These are phyloP conservation scores for Pilaira anomala DNA, from an alignment of 192 early-diverging fungal genomes.

Conservation along the genomic window DNA sequence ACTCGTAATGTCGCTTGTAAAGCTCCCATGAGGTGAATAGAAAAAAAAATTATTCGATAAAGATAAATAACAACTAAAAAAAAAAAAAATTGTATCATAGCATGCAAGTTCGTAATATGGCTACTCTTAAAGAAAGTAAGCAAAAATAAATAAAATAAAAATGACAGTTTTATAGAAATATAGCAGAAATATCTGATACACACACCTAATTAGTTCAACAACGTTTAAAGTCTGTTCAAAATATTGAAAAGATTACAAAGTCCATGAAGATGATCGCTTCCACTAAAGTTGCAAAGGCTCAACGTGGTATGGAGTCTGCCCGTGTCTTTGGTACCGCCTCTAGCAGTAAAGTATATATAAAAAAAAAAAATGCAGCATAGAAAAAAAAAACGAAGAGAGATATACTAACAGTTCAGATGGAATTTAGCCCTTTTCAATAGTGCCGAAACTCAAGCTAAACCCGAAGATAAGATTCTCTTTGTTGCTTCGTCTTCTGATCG, in stretches of 20 bases:
- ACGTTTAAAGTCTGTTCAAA: conserved; percentile 93
- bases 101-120: conserved; percentile 84
- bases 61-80: no score
- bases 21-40: no score
- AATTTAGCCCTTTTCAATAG: conserved; percentile 64
- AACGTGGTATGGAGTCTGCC: conserved; percentile 85
- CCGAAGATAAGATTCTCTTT: conserved; percentile 63
- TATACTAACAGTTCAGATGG: neutral
- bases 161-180: neutral
- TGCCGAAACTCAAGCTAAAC: conserved; percentile 69
- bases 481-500: conserved; percentile 91
- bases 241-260: conserved; percentile 99
- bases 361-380: neutral
- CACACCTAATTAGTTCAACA: conserved; percentile 92
- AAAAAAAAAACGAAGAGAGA: no score
- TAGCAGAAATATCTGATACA: no score
- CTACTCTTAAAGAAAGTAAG: conserved; percentile 88
- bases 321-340: conserved; percentile 68
- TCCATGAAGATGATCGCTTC: conserved; percentile 99
- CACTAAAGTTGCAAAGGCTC: conserved; percentile 92
- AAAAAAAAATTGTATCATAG: no score
- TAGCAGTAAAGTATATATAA: conserved; percentile 44
- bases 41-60: no score
- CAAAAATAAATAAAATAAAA: no score
- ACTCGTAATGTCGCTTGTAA: no score